These are phyloP conservation scores for Penicillium sclerotiorum DNA, from an alignment of 2,329 filamentous ascomycete species.

Conservation along the genomic window DNA sequence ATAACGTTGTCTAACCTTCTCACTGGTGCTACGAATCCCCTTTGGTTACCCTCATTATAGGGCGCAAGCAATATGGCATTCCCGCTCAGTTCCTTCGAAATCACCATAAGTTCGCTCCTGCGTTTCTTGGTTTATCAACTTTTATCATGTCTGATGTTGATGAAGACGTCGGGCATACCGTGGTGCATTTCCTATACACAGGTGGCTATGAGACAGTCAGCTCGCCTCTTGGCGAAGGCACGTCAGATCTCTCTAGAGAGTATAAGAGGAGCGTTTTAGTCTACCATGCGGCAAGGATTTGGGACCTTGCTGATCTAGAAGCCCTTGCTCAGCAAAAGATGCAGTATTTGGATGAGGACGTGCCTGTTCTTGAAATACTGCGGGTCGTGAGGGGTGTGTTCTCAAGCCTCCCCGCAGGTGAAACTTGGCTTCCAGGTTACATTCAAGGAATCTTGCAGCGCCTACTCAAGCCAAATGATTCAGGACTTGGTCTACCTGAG, in stretches of 20 bases:
- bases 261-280: slow-evolving; percentile 16
- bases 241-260: slow-evolving; percentile 13
- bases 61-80: slow-evolving; percentile 14
- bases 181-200: slow-evolving; percentile 13
- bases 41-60: slow-evolving; percentile 13
- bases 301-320: slow-evolving; percentile 10
- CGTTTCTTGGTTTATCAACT: slow-evolving; percentile 3
- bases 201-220: slow-evolving; percentile 14
- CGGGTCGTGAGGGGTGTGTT: slow-evolving; percentile 6
- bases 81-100: slow-evolving; percentile 12
- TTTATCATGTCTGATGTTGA: slow-evolving; percentile 7
- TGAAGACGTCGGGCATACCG: slow-evolving; percentile 12
- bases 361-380: slow-evolving; percentile 1
- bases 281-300: slow-evolving; percentile 11
- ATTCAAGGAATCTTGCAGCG: slow-evolving; percentile 13
- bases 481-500: slow-evolving; percentile 2
- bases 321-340: slow-evolving; percentile 11
- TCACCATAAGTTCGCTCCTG: slow-evolving; percentile 1
- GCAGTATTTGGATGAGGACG: background rate
- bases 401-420: slow-evolving; percentile 9
- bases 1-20: slow-evolving; percentile 9
- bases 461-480: background rate
- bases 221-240: slow-evolving; percentile 10
- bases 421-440: slow-evolving; percentile 14
- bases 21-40: slow-evolving; percentile 10